Base-by-base conservation (phyloP, 78 protist species). In the Guillardia theta region DNA sequence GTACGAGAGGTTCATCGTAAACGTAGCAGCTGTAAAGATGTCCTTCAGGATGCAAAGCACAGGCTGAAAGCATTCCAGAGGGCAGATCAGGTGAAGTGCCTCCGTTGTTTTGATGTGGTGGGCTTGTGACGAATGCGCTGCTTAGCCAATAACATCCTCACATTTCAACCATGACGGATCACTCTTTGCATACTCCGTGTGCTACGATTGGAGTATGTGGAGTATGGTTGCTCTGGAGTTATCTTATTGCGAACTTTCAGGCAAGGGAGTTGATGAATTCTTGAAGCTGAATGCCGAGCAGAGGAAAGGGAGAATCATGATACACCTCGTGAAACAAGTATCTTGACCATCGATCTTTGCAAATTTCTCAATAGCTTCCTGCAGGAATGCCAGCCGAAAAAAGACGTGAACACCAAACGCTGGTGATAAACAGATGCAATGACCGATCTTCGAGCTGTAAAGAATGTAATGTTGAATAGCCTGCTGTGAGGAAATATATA, bases 191-290 rank as follows among this genome's bases (percentile, higher is more conserved):
- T 98, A 97, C 94, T 97, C 98, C 4, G 92, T 95, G 22, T 54
- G 96, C 37, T 97, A 98, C 93, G 99, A 98, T 95, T 98, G 99
- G 99, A 44, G 80, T 22, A 88, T 93, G 92, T 97, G 36, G 27
- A 12, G 45, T 0, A 12, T 33, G 21, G 41, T 12, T 64, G 78
- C 39, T 10, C 22, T 64, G 12, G 9, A 5, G 33, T 24, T 4
- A 3, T 24, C 83, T 70, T 1, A 24, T 1, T 70, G 83, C 46
- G 41, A 24, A 24, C 0, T 18, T 1, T 4, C 83, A 70, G 33
- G 83, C 83, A 70, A 24, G 6, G 83, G 83, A 1, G 83, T 24
- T 22, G 41, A 15, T 22, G 83, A 24, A 43, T 22, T 33, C 36
- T 15, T 12, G 83, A 70, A 33, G 33, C 83, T 70, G 83, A 36